Evolutionary conservation across 352 stramenopile species (phyloP), one percentile per base, ranked within the genome.

Genomic region (Phytophthora pistaciae): DNA sequence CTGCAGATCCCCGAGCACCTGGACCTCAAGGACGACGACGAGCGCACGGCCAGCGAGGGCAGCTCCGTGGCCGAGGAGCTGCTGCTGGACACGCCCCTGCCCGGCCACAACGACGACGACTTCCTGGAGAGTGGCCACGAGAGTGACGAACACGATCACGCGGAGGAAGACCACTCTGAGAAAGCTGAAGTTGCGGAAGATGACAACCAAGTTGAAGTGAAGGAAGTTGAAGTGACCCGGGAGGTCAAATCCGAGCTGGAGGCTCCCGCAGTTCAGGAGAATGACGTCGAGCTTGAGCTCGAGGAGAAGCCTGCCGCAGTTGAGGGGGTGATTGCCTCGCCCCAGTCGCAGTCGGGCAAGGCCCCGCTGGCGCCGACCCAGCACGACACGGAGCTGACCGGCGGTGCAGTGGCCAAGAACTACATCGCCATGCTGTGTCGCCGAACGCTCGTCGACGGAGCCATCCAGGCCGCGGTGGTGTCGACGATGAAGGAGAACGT

Each of bases 1-100:
- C 68, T 94, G 42, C n/a, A 88, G 48, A 74, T 94, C 46, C 67
- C 75, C 9, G 64, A 79, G 38, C 72, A 91, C 46, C 44, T 78
- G 61, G 56, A 44, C 13, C 40, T 60, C 18, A 79, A 83, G 64
- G 68, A 73, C 8, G 64, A 76, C 31, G 71, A 70, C 10, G 68
- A 82, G 14, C 56, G 50, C 29, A 82, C 75, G 21, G 75, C 75
- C 57, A 82, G 75, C 44, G 72, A 82, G 42, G 71, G 75, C 16
- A 79, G 72, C 60, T 78, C 65, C 3, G 66, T 72, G 58, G 62
- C 67, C 20, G 74, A 78, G 10, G 74, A 78, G 42, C 66, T 76
- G 9, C 66, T 70, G 40, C 65, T 74, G 14, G 60, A 74, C 56
- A 74, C 70, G 42, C 70, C 70, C 7, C 58, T 77, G 50, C 49